Evolutionary conservation across 2,329 filamentous ascomycete species (phyloP).

Genomic region (Geoglossum cookeanum): DNA sequence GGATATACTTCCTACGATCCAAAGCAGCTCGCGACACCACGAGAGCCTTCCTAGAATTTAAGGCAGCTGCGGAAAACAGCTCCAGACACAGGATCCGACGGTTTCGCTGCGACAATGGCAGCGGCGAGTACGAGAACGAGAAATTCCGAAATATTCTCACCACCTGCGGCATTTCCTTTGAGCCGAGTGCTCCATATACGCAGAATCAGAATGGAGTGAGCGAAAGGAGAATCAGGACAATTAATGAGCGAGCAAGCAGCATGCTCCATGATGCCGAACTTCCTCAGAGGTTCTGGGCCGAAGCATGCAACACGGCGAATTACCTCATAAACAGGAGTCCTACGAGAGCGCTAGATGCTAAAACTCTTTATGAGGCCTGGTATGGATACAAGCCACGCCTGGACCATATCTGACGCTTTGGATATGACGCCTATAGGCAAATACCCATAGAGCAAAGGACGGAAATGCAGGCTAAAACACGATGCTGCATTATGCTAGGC

Average conservation of each 20-base stretch:
- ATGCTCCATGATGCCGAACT: not conserved
- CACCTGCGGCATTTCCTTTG: not conserved
- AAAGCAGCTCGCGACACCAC: not conserved
- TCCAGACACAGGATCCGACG: not conserved
- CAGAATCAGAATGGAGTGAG: constrained; percentile 1
- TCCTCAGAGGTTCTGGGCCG: not conserved
- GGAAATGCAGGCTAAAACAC: not conserved
- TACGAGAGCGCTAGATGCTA: not conserved
- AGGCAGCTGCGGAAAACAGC: not conserved
- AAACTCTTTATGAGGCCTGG: not conserved
- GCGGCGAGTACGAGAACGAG: not conserved
- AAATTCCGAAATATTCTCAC: not conserved
- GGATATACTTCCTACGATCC: not conserved
- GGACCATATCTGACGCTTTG: not conserved
- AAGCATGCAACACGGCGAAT: not conserved
- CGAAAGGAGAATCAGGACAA: not conserved
- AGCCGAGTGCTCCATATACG: not conserved
- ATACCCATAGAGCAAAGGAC: not conserved
- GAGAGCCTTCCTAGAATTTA: not conserved
- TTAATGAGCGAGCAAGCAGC: not conserved
- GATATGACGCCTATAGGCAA: not conserved
- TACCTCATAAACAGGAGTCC: not conserved
- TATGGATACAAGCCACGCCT: not conserved
- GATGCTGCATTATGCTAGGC: not conserved
- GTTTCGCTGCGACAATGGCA: not conserved